Percentiles rank a stretch among this genome's conserved stretches.
Evolutionary conservation across 2,329 filamentous ascomycete genomes (phyloP).

Genomic region (Hymenoscyphus albidus): DNA sequence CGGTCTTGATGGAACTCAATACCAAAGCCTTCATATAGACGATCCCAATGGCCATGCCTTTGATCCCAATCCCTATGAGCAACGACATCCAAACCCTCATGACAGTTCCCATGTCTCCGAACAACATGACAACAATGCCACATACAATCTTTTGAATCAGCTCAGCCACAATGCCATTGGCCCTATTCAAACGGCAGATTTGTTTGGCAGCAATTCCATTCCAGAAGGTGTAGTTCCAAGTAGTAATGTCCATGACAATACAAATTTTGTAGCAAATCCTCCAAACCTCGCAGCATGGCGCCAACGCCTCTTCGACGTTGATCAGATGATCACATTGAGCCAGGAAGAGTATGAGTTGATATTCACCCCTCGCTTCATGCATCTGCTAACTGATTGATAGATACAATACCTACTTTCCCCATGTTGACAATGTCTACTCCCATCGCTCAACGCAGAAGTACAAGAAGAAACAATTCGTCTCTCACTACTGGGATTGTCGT

Average conservation of each 20-base stretch:
- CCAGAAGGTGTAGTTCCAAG: constrained; percentile 36
- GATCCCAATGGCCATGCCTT: constrained; percentile 34
- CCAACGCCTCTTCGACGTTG: constrained; percentile 69
- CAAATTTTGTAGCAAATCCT: constrained; percentile 59
- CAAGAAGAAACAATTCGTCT: constrained; percentile 78
- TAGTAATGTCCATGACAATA: constrained; percentile 50
- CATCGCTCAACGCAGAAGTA: constrained; percentile 78
- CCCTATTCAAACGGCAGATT: constrained; percentile 38
- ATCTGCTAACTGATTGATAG: constrained; percentile 38
- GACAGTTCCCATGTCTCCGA: constrained; percentile 30
- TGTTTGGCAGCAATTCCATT: constrained; percentile 35
- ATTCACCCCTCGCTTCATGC: neutral
- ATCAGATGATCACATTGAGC: constrained; percentile 66
- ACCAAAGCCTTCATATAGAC: constrained; percentile 38
- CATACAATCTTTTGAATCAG: constrained; percentile 46
- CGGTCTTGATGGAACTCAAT: constrained; percentile 38
- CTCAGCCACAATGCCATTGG: constrained; percentile 34
- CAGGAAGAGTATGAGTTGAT: constrained; percentile 61
- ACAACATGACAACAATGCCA: constrained; percentile 38
- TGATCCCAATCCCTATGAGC: constrained; percentile 12
- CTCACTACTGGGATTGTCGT: constrained; percentile 81
- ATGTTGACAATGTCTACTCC: constrained; percentile 81
- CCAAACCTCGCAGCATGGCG: constrained; percentile 68
- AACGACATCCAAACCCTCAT: constrained; percentile 34
- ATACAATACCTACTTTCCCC: constrained; percentile 77